Conservation (phyloP, 371 early-diverging fungal species). For the Fennellomyces sp. region DNA sequence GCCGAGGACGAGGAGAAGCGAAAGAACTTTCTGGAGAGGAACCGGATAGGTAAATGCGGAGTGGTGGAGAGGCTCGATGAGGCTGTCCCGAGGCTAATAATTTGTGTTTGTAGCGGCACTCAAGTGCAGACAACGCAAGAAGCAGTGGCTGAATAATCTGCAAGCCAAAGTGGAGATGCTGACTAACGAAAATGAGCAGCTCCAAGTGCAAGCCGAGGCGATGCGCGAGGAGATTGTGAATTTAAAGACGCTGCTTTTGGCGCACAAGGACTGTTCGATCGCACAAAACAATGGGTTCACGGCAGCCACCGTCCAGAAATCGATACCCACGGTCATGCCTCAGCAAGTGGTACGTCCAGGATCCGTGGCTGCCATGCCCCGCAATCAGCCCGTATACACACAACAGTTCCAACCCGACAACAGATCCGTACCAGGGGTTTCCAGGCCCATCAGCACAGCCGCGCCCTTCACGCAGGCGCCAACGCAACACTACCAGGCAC, state of each 20-base stretch:
- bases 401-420: not conserved
- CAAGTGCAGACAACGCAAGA: constrained; percentile 90
- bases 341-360: constrained; percentile 18
- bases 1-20: constrained; percentile 13
- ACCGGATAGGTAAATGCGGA: constrained; percentile 73
- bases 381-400: not conserved
- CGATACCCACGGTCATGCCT: constrained; percentile 15
- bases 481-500: not conserved
- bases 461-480: not conserved
- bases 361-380: too few species aligned
- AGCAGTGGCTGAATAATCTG: constrained; percentile 79
- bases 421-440: not conserved
- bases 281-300: constrained; percentile 66
- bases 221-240: constrained; percentile 77
- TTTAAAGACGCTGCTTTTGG: constrained; percentile 73
- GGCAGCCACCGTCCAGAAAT: constrained; percentile 7
- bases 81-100: too few species aligned
- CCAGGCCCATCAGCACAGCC: not conserved
- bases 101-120: constrained; percentile 88
- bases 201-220: constrained; percentile 65
- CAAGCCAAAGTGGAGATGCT: constrained; percentile 79
- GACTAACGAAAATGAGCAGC: constrained; percentile 71
- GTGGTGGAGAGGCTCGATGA: too few species aligned
- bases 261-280: constrained; percentile 79
- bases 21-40: constrained; percentile 76